Percentiles rank a stretch among this genome's conserved stretches.
phyloP scores from a whole-genome alignment of 768 basidiomycete species.

The Gloeophyllum trabeum region DNA sequence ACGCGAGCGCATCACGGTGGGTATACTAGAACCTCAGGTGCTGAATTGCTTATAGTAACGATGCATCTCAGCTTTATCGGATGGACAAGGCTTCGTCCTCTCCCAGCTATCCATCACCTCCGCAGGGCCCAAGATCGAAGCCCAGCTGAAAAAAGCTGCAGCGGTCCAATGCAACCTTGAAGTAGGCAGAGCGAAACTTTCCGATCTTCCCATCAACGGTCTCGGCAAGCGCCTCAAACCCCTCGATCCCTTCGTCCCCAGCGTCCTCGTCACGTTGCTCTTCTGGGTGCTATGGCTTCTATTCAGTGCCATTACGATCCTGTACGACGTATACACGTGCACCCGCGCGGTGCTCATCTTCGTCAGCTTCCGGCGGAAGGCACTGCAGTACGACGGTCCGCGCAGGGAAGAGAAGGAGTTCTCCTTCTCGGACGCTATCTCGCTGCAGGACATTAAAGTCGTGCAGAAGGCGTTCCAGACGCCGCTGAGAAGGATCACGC shows the following conservation, averaged over 20 bases:
- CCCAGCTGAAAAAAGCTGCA: neutral
- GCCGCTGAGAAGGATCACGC: neutral
- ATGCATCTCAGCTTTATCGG: neutral
- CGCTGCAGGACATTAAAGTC: neutral
- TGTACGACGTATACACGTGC: neutral
- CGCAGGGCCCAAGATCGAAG: neutral
- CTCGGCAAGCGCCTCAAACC: neutral
- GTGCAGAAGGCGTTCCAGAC: neutral
- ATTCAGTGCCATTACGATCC: neutral
- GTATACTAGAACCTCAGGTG: neutral
- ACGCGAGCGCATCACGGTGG: neutral
- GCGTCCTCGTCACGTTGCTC: neutral
- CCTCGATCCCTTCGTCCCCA: neutral
- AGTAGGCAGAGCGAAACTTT: neutral
- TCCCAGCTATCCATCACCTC: neutral
- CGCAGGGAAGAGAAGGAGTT: neutral
- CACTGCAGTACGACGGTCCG: neutral
- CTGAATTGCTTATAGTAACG: neutral
- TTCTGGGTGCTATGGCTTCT: neutral
- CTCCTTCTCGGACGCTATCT: neutral
- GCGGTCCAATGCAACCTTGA: neutral
- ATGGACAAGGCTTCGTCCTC: neutral
- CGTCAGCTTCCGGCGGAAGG: neutral
- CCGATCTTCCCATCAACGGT: neutral
- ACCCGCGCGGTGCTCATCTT: neutral